Percentiles rank a stretch among this genome's conserved stretches.
These are phyloP conservation scores for Nymphaea thermarum DNA, from an alignment of 164 flowering plant species.

Conservation along the genomic window DNA sequence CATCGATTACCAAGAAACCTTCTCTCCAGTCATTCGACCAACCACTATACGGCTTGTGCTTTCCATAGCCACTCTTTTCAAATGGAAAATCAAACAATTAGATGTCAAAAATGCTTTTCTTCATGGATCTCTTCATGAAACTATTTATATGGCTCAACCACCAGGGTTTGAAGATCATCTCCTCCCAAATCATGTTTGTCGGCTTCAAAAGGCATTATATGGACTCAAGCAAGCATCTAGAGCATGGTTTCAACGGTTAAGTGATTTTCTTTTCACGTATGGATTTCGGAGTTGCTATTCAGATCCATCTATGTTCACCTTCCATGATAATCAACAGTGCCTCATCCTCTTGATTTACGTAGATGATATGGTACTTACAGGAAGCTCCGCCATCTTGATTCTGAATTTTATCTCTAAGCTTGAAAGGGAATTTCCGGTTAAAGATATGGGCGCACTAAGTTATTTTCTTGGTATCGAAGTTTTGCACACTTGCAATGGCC, in stretches of 20 bases:
- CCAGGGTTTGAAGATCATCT: background rate
- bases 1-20: background rate
- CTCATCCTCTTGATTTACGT: too few species aligned
- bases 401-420: too few species aligned
- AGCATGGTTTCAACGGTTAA: conserved; percentile 7
- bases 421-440: too few species aligned
- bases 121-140: background rate
- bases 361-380: too few species aligned
- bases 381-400: too few species aligned
- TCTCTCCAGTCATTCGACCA: background rate
- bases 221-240: conserved; percentile 3
- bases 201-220: background rate
- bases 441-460: too few species aligned
- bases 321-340: too few species aligned
- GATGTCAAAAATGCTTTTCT: background rate
- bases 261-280: too few species aligned
- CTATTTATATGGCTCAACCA: background rate
- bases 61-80: background rate
- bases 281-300: too few species aligned
- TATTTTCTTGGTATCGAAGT: too few species aligned
- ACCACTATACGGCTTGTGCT: background rate
- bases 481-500: too few species aligned
- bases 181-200: background rate
- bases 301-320: too few species aligned
- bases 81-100: background rate